Conservation (phyloP, 1,284 basidiomycete species). For the Athelia psychrophila region DNA sequence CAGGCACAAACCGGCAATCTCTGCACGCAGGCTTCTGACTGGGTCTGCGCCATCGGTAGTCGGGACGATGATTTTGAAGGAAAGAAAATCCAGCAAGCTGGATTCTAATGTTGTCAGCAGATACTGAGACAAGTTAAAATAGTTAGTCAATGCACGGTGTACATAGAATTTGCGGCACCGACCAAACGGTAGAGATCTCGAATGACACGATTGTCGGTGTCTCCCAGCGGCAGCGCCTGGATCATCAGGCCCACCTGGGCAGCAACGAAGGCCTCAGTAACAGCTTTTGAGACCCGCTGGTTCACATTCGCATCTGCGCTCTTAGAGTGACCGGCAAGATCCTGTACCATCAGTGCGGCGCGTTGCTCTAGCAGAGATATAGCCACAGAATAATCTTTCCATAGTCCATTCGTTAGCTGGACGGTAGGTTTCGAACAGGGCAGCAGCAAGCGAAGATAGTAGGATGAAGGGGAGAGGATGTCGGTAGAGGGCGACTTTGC, state of each 20-base stretch:
- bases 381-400: slow-evolving; percentile 35
- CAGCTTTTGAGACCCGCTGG: slow-evolving; percentile 57
- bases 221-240: slow-evolving; percentile 23
- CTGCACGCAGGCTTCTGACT: slow-evolving; percentile 49
- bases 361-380: slow-evolving; percentile 58
- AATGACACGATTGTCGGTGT: slow-evolving; percentile 34
- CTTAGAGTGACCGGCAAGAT: slow-evolving; percentile 36
- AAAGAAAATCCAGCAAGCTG: slow-evolving; percentile 55
- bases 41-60: slow-evolving; percentile 35
- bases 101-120: slow-evolving; percentile 58
- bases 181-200: slow-evolving; percentile 49
- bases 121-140: slow-evolving; percentile 39
- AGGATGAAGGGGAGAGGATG: slow-evolving; percentile 44
- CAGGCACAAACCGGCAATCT: slow-evolving; percentile 48
- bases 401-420: slow-evolving; percentile 20
- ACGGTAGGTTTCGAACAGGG: slow-evolving; percentile 9
- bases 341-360: slow-evolving; percentile 55
- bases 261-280: slow-evolving; percentile 68
- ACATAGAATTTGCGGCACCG: slow-evolving; percentile 13
- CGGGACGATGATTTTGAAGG: slow-evolving; percentile 42
- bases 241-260: slow-evolving; percentile 50
- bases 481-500: slow-evolving; percentile 14
- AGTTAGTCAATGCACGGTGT: neutral
- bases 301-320: slow-evolving; percentile 50
- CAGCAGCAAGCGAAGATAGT: slow-evolving; percentile 50